phyloP scores from a whole-genome alignment of 2,329 filamentous ascomycete species.

The Colletotrichum cuscutae region DNA sequence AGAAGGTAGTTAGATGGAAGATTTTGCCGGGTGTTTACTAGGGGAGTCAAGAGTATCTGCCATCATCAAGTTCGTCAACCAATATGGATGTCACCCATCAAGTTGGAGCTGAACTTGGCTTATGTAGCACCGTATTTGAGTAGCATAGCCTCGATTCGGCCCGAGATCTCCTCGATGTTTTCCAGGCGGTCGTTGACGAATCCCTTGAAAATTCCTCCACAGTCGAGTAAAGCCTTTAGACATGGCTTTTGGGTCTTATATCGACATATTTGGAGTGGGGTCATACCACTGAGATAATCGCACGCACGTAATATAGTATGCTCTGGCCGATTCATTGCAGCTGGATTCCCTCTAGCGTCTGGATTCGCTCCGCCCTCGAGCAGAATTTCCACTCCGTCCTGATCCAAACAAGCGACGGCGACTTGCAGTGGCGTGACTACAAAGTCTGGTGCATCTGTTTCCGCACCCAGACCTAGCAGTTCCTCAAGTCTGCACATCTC shows the following conservation, averaged over 20 bases:
- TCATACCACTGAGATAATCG: rapidly evolving
- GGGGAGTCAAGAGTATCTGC: too few species aligned
- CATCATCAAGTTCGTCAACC: too few species aligned
- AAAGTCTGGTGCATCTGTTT: background rate
- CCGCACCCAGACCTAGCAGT: background rate
- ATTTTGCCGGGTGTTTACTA: constrained; percentile 83
- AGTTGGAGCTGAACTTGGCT: too few species aligned
- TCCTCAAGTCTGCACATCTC: background rate
- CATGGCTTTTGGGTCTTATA: background rate
- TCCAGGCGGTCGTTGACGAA: too few species aligned
- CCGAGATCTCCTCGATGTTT: too few species aligned
- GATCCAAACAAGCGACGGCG: background rate
- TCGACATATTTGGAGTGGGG: background rate
- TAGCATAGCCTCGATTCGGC: background rate
- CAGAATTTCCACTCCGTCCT: background rate
- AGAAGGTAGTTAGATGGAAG: constrained; percentile 74
- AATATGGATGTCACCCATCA: background rate
- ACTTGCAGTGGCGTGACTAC: background rate
- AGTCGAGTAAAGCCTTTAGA: too few species aligned
- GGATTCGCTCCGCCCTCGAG: background rate
- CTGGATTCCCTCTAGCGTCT: rapidly evolving
- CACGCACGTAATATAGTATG: rapidly evolving
- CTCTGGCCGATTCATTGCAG: rapidly evolving
- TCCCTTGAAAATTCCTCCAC: rapidly evolving
- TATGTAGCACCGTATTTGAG: background rate